phyloP scores from a whole-genome alignment of 768 basidiomycete genomes.

The Boletus fagicola region DNA sequence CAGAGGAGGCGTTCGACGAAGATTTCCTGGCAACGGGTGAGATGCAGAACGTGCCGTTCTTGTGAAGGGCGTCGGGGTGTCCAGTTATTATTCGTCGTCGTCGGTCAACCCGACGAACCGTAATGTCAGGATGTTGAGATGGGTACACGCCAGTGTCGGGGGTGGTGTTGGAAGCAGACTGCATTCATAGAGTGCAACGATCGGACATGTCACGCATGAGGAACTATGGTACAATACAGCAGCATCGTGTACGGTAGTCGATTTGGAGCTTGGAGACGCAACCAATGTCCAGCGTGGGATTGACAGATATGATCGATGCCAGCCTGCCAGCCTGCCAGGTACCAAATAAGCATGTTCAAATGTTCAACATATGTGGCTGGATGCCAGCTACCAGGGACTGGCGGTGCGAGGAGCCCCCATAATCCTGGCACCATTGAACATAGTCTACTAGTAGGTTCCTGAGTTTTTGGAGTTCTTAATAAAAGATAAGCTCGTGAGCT shows the following conservation, averaged over 20 bases:
- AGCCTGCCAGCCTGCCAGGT: not conserved
- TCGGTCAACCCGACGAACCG: not conserved
- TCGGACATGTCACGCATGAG: not conserved
- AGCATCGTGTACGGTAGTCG: not conserved
- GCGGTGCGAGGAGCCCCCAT: too few relatives aligned
- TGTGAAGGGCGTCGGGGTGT: conserved; percentile 34
- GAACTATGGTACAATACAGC: not conserved
- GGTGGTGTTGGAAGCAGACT: not conserved
- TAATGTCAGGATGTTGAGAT: not conserved
- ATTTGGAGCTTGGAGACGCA: not conserved
- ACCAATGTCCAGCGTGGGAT: not conserved
- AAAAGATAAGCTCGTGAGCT: too few relatives aligned
- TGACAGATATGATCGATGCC: too few relatives aligned
- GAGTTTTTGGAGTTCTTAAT: too few relatives aligned
- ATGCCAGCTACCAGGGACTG: too few relatives aligned
- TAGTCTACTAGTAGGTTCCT: too few relatives aligned
- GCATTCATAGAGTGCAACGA: not conserved
- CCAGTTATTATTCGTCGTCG: not conserved
- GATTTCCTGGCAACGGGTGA: conserved; percentile 78
- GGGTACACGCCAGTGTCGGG: not conserved
- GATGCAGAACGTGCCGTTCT: conserved; percentile 75
- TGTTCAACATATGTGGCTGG: too few relatives aligned
- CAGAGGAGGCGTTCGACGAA: conserved; percentile 75
- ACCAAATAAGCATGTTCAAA: too few relatives aligned
- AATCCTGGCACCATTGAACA: too few relatives aligned